Conservation (phyloP, 1,284 basidiomycete genomes). For the Somion occarium region DNA sequence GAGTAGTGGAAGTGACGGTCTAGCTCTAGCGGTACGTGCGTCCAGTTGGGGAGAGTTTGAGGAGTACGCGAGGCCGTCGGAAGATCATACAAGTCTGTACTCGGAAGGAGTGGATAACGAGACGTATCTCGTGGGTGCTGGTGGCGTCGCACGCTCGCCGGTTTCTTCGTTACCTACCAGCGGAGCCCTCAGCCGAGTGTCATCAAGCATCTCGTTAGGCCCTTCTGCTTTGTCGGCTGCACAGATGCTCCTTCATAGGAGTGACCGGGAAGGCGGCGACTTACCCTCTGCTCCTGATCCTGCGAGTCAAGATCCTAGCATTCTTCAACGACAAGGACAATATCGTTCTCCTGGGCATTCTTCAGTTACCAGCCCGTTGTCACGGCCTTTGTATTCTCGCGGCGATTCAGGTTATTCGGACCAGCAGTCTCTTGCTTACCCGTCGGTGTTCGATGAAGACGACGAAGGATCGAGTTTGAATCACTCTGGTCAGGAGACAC, state of each 20-base stretch:
- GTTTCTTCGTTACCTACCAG: slow-evolving; percentile 36
- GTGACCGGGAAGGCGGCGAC: slow-evolving; percentile 11
- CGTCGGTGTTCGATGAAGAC: slow-evolving; percentile 12
- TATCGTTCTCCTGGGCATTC: slow-evolving; percentile 18
- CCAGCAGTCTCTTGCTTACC: background rate
- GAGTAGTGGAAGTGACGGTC: background rate
- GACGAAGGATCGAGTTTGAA: background rate
- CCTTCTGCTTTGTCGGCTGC: slow-evolving; percentile 19
- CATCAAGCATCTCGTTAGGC: slow-evolving; percentile 22
- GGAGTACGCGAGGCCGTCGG: slow-evolving; percentile 35
- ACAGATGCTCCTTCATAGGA: slow-evolving; percentile 21
- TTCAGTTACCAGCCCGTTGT: slow-evolving; percentile 35
- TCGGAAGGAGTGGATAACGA: slow-evolving; percentile 41
- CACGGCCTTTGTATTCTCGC: slow-evolving; percentile 29
- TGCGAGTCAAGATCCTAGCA: slow-evolving; percentile 20
- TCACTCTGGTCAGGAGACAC: slow-evolving; percentile 7
- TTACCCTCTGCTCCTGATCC: slow-evolving; percentile 22
- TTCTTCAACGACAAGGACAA: slow-evolving; percentile 12
- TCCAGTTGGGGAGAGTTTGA: slow-evolving; percentile 57
- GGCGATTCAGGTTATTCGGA: slow-evolving; percentile 1
- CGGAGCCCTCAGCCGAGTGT: slow-evolving; percentile 28
- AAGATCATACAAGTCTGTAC: slow-evolving; percentile 48
- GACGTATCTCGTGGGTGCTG: slow-evolving; percentile 47
- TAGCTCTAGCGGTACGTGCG: slow-evolving; percentile 39
- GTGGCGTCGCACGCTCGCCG: slow-evolving; percentile 41